Base-by-base conservation (phyloP, 805 yeast genomes). In the Suhomyces sp. region DNA sequence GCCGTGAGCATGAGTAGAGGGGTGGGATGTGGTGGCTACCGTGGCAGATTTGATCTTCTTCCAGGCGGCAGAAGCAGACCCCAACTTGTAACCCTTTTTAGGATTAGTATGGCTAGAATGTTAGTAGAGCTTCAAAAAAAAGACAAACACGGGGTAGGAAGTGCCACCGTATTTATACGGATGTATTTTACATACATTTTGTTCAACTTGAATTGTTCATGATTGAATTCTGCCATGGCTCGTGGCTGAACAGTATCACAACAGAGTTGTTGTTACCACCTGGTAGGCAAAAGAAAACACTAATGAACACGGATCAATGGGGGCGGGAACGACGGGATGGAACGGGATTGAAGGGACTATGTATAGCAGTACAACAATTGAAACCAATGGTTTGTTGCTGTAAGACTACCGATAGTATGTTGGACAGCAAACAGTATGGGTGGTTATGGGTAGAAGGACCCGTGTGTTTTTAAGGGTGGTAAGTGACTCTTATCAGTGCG, bases 1-100 rank as follows among this genome's bases (percentile, higher is more conserved):
- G n/a, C n/a, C n/a, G n/a, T n/a, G n/a, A n/a, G n/a, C 19, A 11
- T 17, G 13, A 15, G 18, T 24, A 10, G 18, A 17, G 10, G 25
- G 12, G 28, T 36, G 11, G 23, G 15, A 7, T 13, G 33, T 26
- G n/a, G 30, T 20, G 6, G 60, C 64, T 32, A 56, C 33, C 13
- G 28, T 25, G 4, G 60, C 65, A 34, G 58, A 65, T 43, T 62
- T 65, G 41, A 68, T 51, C 39, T 66, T 65, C 37, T 56, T 59
- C 70, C 71, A 67, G 1, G 72, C 56, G 19, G 72, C 73, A 7
- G 62, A 51, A 4, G 70, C 56, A 1, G 70, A 57, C 14, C 72
- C 72, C 19, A 64, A 48, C 36, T 57, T 53, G 42, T 65, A 56
- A 5, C 70, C 73, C 33, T 51, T 52, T 35, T 57, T 55, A 2